Conservation (phyloP, 2,329 filamentous ascomycete genomes). For the Diaporthe batatas region DNA sequence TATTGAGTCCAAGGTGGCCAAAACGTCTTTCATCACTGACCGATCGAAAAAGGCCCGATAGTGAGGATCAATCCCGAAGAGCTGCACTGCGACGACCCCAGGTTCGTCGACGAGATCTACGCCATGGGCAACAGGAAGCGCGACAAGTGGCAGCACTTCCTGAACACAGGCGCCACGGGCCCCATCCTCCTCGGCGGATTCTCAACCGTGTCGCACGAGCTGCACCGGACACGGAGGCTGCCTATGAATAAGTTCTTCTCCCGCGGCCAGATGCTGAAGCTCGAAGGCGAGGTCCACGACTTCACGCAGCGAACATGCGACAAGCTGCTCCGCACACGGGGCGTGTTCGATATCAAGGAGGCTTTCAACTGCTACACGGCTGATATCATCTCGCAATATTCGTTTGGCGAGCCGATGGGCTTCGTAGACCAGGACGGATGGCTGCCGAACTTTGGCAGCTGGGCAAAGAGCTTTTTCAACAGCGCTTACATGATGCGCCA, state of each 20-base stretch:
- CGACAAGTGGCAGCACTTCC: constrained; percentile 41
- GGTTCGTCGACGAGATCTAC: constrained; percentile 49
- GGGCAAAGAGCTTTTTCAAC: constrained; percentile 47
- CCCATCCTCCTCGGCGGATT: constrained; percentile 42
- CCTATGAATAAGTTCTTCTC: constrained; percentile 52
- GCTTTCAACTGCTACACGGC: constrained; percentile 35
- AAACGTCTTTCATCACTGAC: not conserved
- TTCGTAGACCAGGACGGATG: constrained; percentile 36
- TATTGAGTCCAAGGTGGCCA: not conserved
- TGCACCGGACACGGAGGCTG: constrained; percentile 47
- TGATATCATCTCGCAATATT: constrained; percentile 31
- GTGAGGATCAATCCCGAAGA: constrained; percentile 57
- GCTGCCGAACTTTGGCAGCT: constrained; percentile 40
- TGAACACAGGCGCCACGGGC: constrained; percentile 30
- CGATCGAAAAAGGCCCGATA: constrained; percentile 46
- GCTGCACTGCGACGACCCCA: constrained; percentile 53
- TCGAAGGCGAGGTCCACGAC: constrained; percentile 49
- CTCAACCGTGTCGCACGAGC: constrained; percentile 47
- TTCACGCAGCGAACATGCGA: constrained; percentile 48
- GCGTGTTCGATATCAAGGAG: constrained; percentile 28
- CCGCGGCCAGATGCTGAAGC: constrained; percentile 47
- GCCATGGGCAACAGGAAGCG: constrained; percentile 43
- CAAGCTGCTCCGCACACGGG: constrained; percentile 44
- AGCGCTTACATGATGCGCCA: constrained; percentile 46
- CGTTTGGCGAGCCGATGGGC: constrained; percentile 35